Evolutionary conservation across 495 filamentous ascomycete species (phyloP).

Genomic region (Haplographium delicatum): DNA sequence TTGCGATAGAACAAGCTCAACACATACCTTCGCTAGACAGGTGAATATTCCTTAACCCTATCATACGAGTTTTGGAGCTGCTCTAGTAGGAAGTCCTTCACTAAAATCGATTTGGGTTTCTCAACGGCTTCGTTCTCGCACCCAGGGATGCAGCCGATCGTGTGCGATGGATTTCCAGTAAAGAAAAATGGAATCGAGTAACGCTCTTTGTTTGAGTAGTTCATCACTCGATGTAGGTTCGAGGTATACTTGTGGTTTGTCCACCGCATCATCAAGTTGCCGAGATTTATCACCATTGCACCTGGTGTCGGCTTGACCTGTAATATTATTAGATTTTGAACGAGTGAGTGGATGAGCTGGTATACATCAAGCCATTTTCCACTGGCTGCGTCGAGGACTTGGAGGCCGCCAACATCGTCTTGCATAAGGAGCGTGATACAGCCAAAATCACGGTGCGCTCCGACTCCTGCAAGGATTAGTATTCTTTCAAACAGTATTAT

Average conservation of each 20-base stretch:
- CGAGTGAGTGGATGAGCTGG: too few relatives aligned
- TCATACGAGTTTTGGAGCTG: too few relatives aligned
- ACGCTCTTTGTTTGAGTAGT: conserved; percentile 36
- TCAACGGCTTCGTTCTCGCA: too few relatives aligned
- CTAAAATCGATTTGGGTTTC: too few relatives aligned
- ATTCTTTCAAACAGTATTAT: too few relatives aligned
- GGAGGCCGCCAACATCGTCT: conserved; percentile 29
- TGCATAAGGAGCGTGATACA: conserved; percentile 37
- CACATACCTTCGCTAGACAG: too few relatives aligned
- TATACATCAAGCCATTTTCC: conserved; percentile 25
- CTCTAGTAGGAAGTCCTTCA: too few relatives aligned
- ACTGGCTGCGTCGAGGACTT: conserved; percentile 33
- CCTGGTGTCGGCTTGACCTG: conserved; percentile 33
- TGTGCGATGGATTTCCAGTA: conserved; percentile 23
- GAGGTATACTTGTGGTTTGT: conserved; percentile 38
- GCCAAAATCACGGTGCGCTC: conserved; percentile 44
- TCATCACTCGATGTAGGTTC: conserved; percentile 38
- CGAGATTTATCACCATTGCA: conserved; percentile 46
- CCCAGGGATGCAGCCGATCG: too few relatives aligned
- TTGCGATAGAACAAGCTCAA: too few relatives aligned
- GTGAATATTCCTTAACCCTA: too few relatives aligned
- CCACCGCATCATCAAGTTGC: conserved; percentile 37
- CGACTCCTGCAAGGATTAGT: too few relatives aligned
- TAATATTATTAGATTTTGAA: too few relatives aligned
- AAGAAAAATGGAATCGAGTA: conserved; percentile 43